Base-by-base conservation (phyloP, 495 filamentous ascomycete genomes). In the Aspergillus heteromorphus region DNA sequence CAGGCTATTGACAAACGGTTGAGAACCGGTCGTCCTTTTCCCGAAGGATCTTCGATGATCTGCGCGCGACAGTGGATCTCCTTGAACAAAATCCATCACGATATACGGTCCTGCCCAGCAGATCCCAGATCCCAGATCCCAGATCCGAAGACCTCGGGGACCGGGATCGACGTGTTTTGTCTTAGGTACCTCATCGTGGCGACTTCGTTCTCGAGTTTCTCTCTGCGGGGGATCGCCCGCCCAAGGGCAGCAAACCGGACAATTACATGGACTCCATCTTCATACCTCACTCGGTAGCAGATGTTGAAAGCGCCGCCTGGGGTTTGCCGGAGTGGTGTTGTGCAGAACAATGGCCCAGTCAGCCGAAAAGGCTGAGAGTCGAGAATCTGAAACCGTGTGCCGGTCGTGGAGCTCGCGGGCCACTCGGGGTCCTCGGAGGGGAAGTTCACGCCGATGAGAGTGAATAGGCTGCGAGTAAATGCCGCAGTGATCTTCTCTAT, bases 191-290 rank as follows among this genome's bases (percentile, higher is more conserved):
- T 49, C 56, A 58, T 53, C 23, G 30, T 49, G 17, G 56, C 49
- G 23, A 50, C 56, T 36, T 58, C 49, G 49, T 42, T 53, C 19
- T 53, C 6, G 31, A 57, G 49, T 41, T 57, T 57, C 25, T 57
- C 55, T 16, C 49, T 52, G 14, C 55, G 55, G 1, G 48, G 40
- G 40, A 55, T 55, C 29, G 51, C 47, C 29, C 54, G 43, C 45
- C 58, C 57, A 31, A 63, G 54, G 49, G 61, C 49, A 40, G 58
- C 49, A 30, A 58, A 58, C 36, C 50, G 61, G 51, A 63, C 53
- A 40, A 58, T 43, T 16, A 58, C 54, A 51, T 51, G 40, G 19
- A n/a, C 45, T 27, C 58, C 54, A 30, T 64, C 45, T 1, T 45
- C 19, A 45, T 61, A 61, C 21, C 42, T 57, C 20, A 59, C 60